Evolutionary conservation across 768 basidiomycete species (phyloP).

Genomic region (Mycena metata): DNA sequence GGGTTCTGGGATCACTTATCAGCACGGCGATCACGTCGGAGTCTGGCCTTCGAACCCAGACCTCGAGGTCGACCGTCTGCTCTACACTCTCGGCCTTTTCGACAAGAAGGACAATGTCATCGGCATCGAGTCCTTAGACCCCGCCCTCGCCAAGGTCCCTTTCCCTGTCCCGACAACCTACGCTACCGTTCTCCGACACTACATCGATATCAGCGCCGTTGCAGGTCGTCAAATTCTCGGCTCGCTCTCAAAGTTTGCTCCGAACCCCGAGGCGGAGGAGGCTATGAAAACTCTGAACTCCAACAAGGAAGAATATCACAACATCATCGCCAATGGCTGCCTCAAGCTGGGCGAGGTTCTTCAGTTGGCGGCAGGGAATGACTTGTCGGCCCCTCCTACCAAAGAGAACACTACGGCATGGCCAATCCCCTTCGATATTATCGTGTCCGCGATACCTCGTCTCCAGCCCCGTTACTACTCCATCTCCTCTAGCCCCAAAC

Average conservation of each 20-base stretch:
- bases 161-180: constrained; percentile 99
- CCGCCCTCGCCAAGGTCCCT: constrained; percentile 97
- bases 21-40: constrained; percentile 98
- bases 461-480: constrained; percentile 99
- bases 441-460: constrained; percentile 93
- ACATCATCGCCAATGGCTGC: constrained; percentile 83
- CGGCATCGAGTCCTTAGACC: constrained; percentile 96
- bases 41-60: constrained; percentile 98
- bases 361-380: constrained; percentile 89
- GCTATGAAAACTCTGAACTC: constrained; percentile 82
- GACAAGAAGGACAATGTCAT: constrained; percentile 88
- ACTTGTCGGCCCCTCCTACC: constrained; percentile 68
- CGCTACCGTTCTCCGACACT: constrained; percentile 92
- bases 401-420: constrained; percentile 86
- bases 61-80: constrained; percentile 89
- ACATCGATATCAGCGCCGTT: constrained; percentile 96
- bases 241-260: constrained; percentile 88
- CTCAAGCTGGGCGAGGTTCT: constrained; percentile 95
- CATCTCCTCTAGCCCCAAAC: constrained; percentile 96
- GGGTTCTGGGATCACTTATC: constrained; percentile 97
- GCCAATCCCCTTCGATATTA: constrained; percentile 96
- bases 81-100: constrained; percentile 87
- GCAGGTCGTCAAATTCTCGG: constrained; percentile 96
- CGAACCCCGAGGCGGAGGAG: constrained; percentile 80
- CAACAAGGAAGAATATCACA: constrained; percentile 89